Evolutionary conservation across 768 basidiomycete species (phyloP), one percentile per base, ranked within the genome.

Genomic region (Leccinum uliginosum): DNA sequence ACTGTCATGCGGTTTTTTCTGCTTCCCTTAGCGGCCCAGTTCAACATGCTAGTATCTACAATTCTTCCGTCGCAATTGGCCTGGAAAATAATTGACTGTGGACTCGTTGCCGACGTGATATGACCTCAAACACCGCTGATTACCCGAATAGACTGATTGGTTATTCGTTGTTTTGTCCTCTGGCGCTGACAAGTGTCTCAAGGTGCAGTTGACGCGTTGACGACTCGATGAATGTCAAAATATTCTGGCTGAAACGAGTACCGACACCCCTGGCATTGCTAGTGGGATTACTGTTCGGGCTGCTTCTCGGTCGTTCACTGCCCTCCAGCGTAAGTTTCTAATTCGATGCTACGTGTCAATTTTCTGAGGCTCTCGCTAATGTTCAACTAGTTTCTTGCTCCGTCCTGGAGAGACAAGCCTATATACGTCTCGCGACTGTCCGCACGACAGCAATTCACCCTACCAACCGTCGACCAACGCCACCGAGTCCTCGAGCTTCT

Each of bases 391-490:
- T 40, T 71, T 35, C 60, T 62, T 43, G 32, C 62, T 67, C 66
- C 75, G 2, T 71, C 78, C 15, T 89, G 86, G 85, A 74, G 81
- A 46, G 81, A 79, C 67, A 74, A 80, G 4, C 80, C 81, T 34
- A 73, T 81, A 57, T 74, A 71, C 44, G 67, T 69, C 7, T 75
- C 77, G 3, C 79, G 80, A 66, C 71, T 80, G 63, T 76, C 83
- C 54, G 79, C 80, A 50, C 81, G 81, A 29, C 83, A 87, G 55
- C 81, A 83, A 15, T 78, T 91, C 46, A 80, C 83, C 26, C 78
- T 90, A 1, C 96, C 96, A 1, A 91, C 89, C 0, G 70, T 87
- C 12, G 85, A 88, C 46, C 93, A 98, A 72, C 87, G 97, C 14
- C 78, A 79, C 26, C 87, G 94, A 23, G 85, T 98, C 12, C 81